Evolutionary conservation across 345 rosid species (phyloP).

Genomic region (Acer negundo): DNA sequence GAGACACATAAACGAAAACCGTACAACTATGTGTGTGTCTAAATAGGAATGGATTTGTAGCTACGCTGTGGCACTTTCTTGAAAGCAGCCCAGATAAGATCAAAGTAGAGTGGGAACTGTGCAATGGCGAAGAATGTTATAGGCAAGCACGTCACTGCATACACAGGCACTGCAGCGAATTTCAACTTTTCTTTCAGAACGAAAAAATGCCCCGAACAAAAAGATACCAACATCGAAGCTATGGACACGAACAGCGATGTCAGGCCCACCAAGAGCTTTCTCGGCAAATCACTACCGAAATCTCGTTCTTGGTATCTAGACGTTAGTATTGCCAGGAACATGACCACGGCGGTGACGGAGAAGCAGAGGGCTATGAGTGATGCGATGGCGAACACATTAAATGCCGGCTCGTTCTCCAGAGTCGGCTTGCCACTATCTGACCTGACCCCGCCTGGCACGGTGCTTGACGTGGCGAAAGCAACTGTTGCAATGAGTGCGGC

Average conservation of each 20-base stretch:
- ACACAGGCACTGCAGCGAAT: conserved; percentile 42
- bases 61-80: conserved; percentile 49
- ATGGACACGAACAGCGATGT: conserved; percentile 45
- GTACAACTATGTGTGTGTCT: not conserved
- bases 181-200: conserved; percentile 41
- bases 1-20: not conserved
- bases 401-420: conserved; percentile 33
- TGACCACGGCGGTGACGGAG: conserved; percentile 37
- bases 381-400: conserved; percentile 40
- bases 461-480: conserved; percentile 49
- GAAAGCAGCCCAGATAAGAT: conserved; percentile 40
- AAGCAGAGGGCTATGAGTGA: conserved; percentile 42
- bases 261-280: conserved; percentile 40
- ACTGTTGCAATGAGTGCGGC: conserved; percentile 59
- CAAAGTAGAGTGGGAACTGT: conserved; percentile 51
- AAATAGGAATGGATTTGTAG: conserved; percentile 27
- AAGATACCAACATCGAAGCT: conserved; percentile 42
- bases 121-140: conserved; percentile 45
- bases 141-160: conserved; percentile 48
- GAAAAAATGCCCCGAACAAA: conserved; percentile 60
- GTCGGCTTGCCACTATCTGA: conserved; percentile 31
- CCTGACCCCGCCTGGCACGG: conserved; percentile 41
- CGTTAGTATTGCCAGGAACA: conserved; percentile 46
- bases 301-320: conserved; percentile 45
- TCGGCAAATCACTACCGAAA: conserved; percentile 34